These are phyloP conservation scores for Alternaria triticimaculans DNA, from an alignment of 2,329 filamentous ascomycete species.

Conservation along the genomic window DNA sequence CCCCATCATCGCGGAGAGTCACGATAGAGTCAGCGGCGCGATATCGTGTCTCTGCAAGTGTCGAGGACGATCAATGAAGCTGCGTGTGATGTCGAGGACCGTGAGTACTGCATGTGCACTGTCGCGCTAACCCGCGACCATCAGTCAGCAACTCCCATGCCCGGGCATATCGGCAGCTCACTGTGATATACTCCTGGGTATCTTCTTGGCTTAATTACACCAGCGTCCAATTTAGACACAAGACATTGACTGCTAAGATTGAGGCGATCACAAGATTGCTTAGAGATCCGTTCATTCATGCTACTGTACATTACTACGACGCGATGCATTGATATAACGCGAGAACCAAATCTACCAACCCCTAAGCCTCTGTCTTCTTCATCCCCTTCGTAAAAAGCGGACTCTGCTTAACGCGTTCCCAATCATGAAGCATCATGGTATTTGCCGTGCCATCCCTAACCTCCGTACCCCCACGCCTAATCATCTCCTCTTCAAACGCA, in stretches of 20 bases:
- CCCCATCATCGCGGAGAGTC: not conserved
- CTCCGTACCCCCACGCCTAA: constrained; percentile 41
- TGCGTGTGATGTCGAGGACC: not conserved
- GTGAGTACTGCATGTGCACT: not conserved
- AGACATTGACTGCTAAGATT: not conserved
- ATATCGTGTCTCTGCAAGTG: not conserved
- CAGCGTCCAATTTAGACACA: not conserved
- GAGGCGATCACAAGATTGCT: not conserved
- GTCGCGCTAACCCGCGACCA: not conserved
- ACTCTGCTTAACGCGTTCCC: constrained; percentile 44
- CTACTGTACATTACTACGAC: not conserved
- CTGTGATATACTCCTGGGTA: not conserved
- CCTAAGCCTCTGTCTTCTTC: constrained; percentile 8
- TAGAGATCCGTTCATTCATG: not conserved
- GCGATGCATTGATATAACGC: not conserved
- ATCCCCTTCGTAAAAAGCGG: constrained; percentile 44
- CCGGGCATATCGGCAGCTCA: not conserved
- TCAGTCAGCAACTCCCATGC: not conserved
- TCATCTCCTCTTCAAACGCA: constrained; percentile 56
- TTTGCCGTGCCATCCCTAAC: constrained; percentile 43
- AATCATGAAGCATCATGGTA: constrained; percentile 46
- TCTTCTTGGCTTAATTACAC: not conserved
- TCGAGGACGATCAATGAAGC: not conserved
- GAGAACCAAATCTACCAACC: not conserved
- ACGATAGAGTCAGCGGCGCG: not conserved